phyloP scores from a whole-genome alignment of 2,329 filamentous ascomycete species.

The Hypoxylon sp. region DNA sequence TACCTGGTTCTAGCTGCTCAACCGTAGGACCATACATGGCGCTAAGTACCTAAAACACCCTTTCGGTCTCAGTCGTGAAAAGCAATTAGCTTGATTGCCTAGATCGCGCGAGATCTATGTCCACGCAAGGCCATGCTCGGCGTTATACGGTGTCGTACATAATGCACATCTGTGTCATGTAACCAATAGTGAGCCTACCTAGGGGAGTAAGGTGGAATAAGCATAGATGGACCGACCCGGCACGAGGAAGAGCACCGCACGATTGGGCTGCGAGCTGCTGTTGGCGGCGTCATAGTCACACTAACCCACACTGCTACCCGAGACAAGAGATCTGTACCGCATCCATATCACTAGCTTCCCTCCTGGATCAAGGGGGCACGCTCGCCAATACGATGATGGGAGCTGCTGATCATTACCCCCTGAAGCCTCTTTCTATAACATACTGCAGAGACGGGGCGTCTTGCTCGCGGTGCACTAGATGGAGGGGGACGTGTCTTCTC shows the following conservation, averaged over 20 bases:
- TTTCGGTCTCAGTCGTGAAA: conserved; percentile 42
- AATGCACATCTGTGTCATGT: conserved; percentile 37
- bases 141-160: conserved; percentile 46
- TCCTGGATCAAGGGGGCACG: conserved; percentile 36
- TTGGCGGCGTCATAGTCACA: conserved; percentile 43
- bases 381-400: conserved; percentile 39
- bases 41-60: conserved; percentile 33
- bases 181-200: conserved; percentile 41
- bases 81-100: conserved; percentile 30
- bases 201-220: conserved; percentile 43
- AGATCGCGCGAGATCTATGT: conserved; percentile 32
- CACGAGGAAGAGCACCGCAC: conserved; percentile 36
- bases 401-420: conserved; percentile 42
- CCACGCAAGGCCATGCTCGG: conserved; percentile 32
- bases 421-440: conserved; percentile 36
- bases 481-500: conserved; percentile 24
- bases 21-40: conserved; percentile 28
- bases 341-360: conserved; percentile 34
- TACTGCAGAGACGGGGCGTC: conserved; percentile 41
- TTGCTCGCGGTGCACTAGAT: conserved; percentile 41
- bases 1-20: conserved; percentile 34
- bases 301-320: conserved; percentile 47
- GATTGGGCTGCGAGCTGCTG: conserved; percentile 44
- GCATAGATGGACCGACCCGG: conserved; percentile 39
- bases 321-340: conserved; percentile 47